Conservation (phyloP, 2,329 filamentous ascomycete species). For the Ophiocordyceps camponoti-floridani region DNA sequence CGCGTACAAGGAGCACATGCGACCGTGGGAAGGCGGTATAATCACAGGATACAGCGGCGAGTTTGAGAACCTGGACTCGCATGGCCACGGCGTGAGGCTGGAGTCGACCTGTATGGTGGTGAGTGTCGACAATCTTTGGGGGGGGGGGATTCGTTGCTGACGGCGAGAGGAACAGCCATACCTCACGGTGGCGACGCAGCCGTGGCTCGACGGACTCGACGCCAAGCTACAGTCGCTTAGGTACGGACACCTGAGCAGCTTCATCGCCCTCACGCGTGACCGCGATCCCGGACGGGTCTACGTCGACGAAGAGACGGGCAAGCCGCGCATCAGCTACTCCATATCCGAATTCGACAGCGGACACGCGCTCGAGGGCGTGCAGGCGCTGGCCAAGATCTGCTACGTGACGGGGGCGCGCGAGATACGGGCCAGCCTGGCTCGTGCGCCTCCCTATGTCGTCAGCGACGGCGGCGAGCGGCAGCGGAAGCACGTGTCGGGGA, state of each 20-base stretch:
- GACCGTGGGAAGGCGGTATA: slow-evolving; percentile 58
- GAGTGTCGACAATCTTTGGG: slow-evolving; percentile 8
- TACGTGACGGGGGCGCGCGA: slow-evolving; percentile 68
- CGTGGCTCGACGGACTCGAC: slow-evolving; percentile 50
- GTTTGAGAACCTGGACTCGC: slow-evolving; percentile 64
- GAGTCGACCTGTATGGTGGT: slow-evolving; percentile 57
- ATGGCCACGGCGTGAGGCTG: slow-evolving; percentile 68
- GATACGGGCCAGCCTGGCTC: slow-evolving; percentile 49
- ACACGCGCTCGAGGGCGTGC: slow-evolving; percentile 51
- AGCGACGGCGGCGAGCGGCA: slow-evolving; percentile 7
- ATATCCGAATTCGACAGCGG: slow-evolving; percentile 53
- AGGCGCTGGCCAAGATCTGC: slow-evolving; percentile 57
- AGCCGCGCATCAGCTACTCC: slow-evolving; percentile 50
- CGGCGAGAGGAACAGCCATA: slow-evolving; percentile 31
- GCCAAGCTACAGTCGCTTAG: slow-evolving; percentile 56
- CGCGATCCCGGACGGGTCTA: slow-evolving; percentile 59
- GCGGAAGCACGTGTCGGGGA: slow-evolving; percentile 5
- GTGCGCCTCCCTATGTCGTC: slow-evolving; percentile 42
- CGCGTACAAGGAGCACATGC: slow-evolving; percentile 51
- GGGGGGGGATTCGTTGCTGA: slow-evolving; percentile 2
- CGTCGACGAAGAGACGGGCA: slow-evolving; percentile 48
- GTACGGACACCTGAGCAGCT: slow-evolving; percentile 50
- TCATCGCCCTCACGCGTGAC: slow-evolving; percentile 61
- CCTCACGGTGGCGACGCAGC: slow-evolving; percentile 39
- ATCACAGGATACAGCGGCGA: slow-evolving; percentile 62